Conservation (phyloP, 2,329 filamentous ascomycete species). For the Exophiala sideris region DNA sequence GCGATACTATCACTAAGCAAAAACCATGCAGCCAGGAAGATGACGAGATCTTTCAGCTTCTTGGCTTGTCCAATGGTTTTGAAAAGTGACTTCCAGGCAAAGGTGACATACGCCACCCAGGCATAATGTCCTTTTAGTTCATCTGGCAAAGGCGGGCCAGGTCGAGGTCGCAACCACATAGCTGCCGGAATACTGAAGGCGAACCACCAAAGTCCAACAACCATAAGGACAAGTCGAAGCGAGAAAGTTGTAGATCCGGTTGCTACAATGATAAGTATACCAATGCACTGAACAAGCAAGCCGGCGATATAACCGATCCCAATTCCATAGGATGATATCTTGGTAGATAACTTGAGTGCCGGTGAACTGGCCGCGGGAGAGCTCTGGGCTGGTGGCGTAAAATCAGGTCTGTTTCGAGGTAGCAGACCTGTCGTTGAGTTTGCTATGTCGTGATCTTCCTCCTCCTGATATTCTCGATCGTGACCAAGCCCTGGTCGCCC, state of each 20-base stretch:
- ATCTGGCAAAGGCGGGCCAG: slow-evolving; percentile 72
- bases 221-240: slow-evolving; percentile 78
- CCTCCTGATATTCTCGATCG: slow-evolving; percentile 9
- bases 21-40: slow-evolving; percentile 92
- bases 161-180: slow-evolving; percentile 80
- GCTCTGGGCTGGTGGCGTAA: slow-evolving; percentile 10
- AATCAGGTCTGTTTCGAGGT: slow-evolving; percentile 31
- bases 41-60: slow-evolving; percentile 70
- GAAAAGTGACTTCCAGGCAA: slow-evolving; percentile 83
- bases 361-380: slow-evolving; percentile 45
- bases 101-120: slow-evolving; percentile 70
- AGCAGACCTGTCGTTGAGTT: slow-evolving; percentile 26
- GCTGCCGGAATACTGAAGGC: slow-evolving; percentile 84
- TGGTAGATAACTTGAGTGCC: slow-evolving; percentile 78
- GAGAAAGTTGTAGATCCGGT: slow-evolving; percentile 78
- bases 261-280: slow-evolving; percentile 70
- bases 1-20: slow-evolving; percentile 90
- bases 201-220: slow-evolving; percentile 91
- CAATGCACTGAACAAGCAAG: slow-evolving; percentile 75
- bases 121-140: slow-evolving; percentile 39
- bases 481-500: background rate
- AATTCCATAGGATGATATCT: slow-evolving; percentile 87
- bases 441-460: slow-evolving; percentile 11
- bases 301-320: slow-evolving; percentile 90
- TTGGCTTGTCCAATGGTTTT: slow-evolving; percentile 74